Conservation (phyloP, 2,329 filamentous ascomycete species). For the Drechslerella stenobrocha region DNA sequence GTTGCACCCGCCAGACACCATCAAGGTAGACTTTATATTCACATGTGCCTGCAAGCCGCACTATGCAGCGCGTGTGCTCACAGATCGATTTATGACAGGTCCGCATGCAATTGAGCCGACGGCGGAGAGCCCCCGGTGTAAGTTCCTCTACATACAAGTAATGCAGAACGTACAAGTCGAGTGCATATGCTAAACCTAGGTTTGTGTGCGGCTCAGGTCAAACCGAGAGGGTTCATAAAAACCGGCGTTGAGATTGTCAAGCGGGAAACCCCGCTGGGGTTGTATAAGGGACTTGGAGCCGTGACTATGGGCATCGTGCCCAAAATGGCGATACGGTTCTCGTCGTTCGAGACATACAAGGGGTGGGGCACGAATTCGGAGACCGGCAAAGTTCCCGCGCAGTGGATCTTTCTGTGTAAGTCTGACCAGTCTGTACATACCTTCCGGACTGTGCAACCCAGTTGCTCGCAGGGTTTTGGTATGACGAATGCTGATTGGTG, state of each 20-base stretch:
- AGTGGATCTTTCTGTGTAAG: conserved; percentile 71
- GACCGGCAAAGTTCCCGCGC: conserved; percentile 69
- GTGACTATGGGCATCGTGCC: conserved; percentile 95
- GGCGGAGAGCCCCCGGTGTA: conserved; percentile 75
- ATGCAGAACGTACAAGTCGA: too few relatives aligned
- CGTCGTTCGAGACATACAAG: conserved; percentile 96
- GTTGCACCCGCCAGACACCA: conserved; percentile 49
- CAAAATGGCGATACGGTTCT: conserved; percentile 99
- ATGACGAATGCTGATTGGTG: neutral
- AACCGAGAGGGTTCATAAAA: conserved; percentile 81
- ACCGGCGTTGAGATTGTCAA: conserved; percentile 85
- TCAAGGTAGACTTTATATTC: conserved; percentile 42
- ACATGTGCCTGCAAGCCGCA: conserved; percentile 53
- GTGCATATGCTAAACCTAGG: too few relatives aligned
- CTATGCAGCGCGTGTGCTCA: conserved; percentile 68
- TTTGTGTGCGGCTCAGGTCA: conserved; percentile 59
- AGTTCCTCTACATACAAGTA: neutral
- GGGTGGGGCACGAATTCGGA: conserved; percentile 70
- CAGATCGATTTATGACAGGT: conserved; percentile 69
- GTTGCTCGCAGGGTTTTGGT: neutral
- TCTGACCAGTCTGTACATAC: too few relatives aligned
- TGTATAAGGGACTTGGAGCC: conserved; percentile 98
- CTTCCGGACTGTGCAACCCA: too few relatives aligned
- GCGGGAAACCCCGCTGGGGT: conserved; percentile 84
- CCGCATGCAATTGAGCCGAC: conserved; percentile 94